Evolutionary conservation across 257 asterid species (phyloP).

Genomic region (Marsdenia floribunda): DNA sequence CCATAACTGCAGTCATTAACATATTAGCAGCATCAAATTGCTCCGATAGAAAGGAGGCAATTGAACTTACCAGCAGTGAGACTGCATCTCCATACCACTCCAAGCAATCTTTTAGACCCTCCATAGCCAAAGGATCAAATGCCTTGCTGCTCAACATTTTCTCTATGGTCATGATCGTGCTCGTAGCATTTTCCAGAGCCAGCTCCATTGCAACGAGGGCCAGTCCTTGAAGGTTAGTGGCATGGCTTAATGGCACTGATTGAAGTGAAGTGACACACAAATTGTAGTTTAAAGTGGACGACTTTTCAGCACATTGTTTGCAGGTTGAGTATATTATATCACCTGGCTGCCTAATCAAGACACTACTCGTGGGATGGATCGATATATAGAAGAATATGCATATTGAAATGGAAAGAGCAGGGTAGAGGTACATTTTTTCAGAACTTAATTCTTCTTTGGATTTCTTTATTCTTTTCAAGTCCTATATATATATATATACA

Average conservation of each 20-base stretch:
- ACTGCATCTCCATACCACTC: slow-evolving; percentile 21
- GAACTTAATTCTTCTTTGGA: neutral
- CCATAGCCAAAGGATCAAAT: slow-evolving; percentile 13
- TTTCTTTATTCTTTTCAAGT: neutral
- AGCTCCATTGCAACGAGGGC: slow-evolving; percentile 23
- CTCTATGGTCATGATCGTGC: slow-evolving; percentile 13
- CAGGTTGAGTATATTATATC: slow-evolving; percentile 22
- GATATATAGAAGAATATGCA: slow-evolving; percentile 9
- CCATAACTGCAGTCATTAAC: slow-evolving; percentile 21
- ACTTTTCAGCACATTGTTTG: slow-evolving; percentile 1
- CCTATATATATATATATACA: neutral
- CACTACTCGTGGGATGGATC: neutral
- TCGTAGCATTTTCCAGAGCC: slow-evolving; percentile 21
- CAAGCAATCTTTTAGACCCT: slow-evolving; percentile 25
- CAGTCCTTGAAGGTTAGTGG: slow-evolving; percentile 17
- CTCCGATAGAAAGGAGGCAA: slow-evolving; percentile 9
- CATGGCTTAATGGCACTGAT: slow-evolving; percentile 11
- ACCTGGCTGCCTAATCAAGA: neutral
- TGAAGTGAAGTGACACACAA: slow-evolving; percentile 4
- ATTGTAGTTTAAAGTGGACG: neutral
- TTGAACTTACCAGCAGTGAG: slow-evolving; percentile 12
- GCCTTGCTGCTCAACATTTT: slow-evolving; percentile 13
- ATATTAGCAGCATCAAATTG: slow-evolving; percentile 18
- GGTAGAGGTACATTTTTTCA: slow-evolving; percentile 16
- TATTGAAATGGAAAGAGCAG: slow-evolving; percentile 12